A percentile compares a stretch with the other conserved stretches of the same genome.
Evolutionary conservation across 345 rosid species (phyloP).

Genomic region (Clarkia xantiana): DNA sequence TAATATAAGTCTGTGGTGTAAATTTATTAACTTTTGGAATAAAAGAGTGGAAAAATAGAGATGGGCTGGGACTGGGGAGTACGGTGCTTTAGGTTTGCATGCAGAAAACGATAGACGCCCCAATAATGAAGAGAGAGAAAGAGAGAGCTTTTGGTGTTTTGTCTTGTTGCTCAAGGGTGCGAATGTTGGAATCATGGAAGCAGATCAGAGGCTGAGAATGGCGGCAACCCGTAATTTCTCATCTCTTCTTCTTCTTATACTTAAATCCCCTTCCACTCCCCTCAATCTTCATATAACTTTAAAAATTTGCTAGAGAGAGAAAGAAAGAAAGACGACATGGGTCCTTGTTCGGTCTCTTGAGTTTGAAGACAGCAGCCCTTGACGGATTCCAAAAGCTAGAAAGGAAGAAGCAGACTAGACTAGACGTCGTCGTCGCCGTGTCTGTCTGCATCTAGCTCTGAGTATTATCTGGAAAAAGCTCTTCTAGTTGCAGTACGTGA

Average conservation of each 20-base stretch:
- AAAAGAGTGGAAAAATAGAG: too few relatives aligned
- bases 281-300: too few relatives aligned
- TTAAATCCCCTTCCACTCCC: too few relatives aligned
- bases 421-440: background rate
- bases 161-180: slow-evolving; percentile 31
- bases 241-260: background rate
- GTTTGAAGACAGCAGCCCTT: background rate
- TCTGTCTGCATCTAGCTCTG: too few relatives aligned
- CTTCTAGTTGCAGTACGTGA: too few relatives aligned
- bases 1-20: too few relatives aligned
- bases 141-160: slow-evolving; percentile 9
- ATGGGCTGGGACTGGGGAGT: too few relatives aligned
- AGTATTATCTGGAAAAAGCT: too few relatives aligned
- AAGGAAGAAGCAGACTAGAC: background rate
- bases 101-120: slow-evolving; percentile 22
- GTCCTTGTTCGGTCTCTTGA: slow-evolving; percentile 1
- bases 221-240: slow-evolving; percentile 31
- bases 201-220: slow-evolving; percentile 43
- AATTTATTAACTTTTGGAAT: too few relatives aligned
- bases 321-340: background rate
- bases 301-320: background rate
- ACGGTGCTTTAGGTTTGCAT: too few relatives aligned
- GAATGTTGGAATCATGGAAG: slow-evolving; percentile 89
- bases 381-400: background rate
- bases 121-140: slow-evolving; percentile 18